A percentile compares a stretch with the other conserved stretches of the same genome.
These are phyloP conservation scores for Leucoagaricus sp. DNA, from an alignment of 1,284 basidiomycete genomes.

Conservation along the genomic window DNA sequence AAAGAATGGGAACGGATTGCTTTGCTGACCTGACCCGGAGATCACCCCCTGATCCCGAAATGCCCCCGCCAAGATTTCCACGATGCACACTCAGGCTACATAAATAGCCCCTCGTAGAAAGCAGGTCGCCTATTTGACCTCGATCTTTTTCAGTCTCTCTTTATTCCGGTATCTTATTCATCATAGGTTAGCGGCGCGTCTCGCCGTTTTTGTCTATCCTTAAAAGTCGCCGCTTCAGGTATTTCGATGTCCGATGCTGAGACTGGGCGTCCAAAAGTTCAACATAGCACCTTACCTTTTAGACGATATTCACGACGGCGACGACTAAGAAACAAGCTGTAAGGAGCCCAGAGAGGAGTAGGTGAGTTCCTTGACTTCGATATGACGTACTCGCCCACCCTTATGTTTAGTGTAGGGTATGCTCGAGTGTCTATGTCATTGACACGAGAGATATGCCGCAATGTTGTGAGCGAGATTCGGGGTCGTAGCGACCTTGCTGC, in stretches of 20 bases:
- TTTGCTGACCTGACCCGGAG: constrained; percentile 32
- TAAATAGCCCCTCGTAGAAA: constrained; percentile 33
- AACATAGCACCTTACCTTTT: constrained; percentile 3
- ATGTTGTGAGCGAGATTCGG: constrained; percentile 51
- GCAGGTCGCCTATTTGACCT: constrained; percentile 30
- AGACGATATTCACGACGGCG: constrained; percentile 12
- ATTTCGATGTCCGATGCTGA: constrained; percentile 15
- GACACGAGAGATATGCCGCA: constrained; percentile 56
- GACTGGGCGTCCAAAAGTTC: neutral
- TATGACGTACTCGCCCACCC: neutral
- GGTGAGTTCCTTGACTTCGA: constrained; percentile 19
- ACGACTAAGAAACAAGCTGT: constrained; percentile 1
- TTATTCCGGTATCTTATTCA: constrained; percentile 10
- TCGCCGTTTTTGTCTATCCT: constrained; percentile 1
- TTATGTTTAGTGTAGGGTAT: constrained; percentile 31
- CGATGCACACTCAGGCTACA: constrained; percentile 29
- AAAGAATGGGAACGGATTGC: constrained; percentile 15
- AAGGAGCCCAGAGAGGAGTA: constrained; percentile 21
- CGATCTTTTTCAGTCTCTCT: constrained; percentile 22
- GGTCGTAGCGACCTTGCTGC: constrained; percentile 52
- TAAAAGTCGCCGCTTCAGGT: constrained; percentile 17
- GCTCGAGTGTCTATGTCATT: constrained; percentile 50
- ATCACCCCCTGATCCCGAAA: constrained; percentile 39
- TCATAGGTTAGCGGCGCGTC: constrained; percentile 1
- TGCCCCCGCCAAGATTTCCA: constrained; percentile 37